A percentile compares a stretch with the other conserved stretches of the same genome.
phyloP scores from a whole-genome alignment of 2,329 filamentous ascomycete genomes.

The Colletotrichum falcatum region DNA sequence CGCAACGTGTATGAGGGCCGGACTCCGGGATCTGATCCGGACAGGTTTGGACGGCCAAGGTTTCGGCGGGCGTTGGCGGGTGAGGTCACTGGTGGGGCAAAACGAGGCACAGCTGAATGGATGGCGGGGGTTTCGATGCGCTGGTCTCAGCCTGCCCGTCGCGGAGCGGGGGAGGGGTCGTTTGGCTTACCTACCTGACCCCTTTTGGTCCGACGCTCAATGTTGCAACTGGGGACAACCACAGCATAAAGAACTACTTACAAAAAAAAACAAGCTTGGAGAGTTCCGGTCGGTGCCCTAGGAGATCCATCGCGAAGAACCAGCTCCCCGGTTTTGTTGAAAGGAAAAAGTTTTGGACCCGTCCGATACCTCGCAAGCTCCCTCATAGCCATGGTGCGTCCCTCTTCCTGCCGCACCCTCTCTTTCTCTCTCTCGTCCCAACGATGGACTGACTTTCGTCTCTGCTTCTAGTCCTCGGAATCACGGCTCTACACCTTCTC shows the following conservation, averaged over 20 bases:
- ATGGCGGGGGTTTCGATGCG: slow-evolving; percentile 22
- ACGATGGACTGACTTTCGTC: slow-evolving; percentile 19
- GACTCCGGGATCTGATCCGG: slow-evolving; percentile 15
- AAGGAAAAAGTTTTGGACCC: neutral
- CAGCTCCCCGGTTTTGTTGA: neutral
- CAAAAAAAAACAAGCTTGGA: neutral
- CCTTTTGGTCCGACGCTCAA: slow-evolving; percentile 19
- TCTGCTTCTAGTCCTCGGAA: slow-evolving; percentile 73
- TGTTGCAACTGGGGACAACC: slow-evolving; percentile 17
- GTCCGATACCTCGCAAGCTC: neutral
- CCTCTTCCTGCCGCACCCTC: neutral
- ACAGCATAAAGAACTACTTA: neutral
- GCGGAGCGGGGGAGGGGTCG: slow-evolving; percentile 36
- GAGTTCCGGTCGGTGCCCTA: neutral
- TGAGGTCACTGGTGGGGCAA: slow-evolving; percentile 41
- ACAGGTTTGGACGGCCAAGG: slow-evolving; percentile 21
- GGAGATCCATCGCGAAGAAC: neutral
- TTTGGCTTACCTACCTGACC: slow-evolving; percentile 21
- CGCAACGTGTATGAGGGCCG: neutral
- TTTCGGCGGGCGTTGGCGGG: slow-evolving; percentile 25
- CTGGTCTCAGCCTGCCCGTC: slow-evolving; percentile 13
- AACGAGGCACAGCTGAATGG: slow-evolving; percentile 1
- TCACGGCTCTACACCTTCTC: slow-evolving; percentile 94
- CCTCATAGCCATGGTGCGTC: slow-evolving; percentile 26
- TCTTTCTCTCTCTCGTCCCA: slow-evolving; percentile 5